These are phyloP conservation scores for Entophlyctis helioformis DNA, from an alignment of 192 early-diverging fungal species.

Conservation along the genomic window DNA sequence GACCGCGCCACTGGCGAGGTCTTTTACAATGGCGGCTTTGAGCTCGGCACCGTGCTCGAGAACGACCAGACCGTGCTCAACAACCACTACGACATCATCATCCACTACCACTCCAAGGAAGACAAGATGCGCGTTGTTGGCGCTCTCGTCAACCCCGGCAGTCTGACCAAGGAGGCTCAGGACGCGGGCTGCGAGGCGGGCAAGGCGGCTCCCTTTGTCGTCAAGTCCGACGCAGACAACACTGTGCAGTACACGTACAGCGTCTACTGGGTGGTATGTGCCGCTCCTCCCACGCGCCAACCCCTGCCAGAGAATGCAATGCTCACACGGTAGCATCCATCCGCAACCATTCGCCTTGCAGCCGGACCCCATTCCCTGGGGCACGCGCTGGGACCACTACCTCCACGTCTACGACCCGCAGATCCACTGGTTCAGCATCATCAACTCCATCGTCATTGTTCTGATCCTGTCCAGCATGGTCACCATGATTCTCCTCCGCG, in stretches of 20 bases:
- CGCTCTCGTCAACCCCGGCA: conserved; percentile 44
- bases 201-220: conserved; percentile 2
- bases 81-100: conserved; percentile 82
- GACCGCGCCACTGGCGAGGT: conserved; percentile 31
- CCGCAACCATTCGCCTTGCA: conserved; percentile 7
- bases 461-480: conserved; percentile 46
- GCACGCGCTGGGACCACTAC: conserved; percentile 50
- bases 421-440: conserved; percentile 52
- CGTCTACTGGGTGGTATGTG: conserved; percentile 30
- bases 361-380: conserved; percentile 27
- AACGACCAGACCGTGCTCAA: conserved; percentile 33
- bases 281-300: no score
- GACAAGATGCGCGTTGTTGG: conserved; percentile 74
- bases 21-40: conserved; percentile 73
- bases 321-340: no score
- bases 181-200: conserved; percentile 5
- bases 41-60: conserved; percentile 18
- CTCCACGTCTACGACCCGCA: conserved; percentile 34
- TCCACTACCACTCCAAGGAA: conserved; percentile 63
- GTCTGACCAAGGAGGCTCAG: conserved; percentile 7
- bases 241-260: conserved; percentile 34
- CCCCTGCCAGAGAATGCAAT: no score
- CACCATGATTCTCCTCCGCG: conserved; percentile 42
- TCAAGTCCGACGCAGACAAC: conserved; percentile 10
- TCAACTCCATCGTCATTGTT: conserved; percentile 47